A percentile compares a stretch with the other conserved stretches of the same genome.
Evolutionary conservation across 192 early-diverging fungal species (phyloP).

Genomic region (Coemansia sp.): DNA sequence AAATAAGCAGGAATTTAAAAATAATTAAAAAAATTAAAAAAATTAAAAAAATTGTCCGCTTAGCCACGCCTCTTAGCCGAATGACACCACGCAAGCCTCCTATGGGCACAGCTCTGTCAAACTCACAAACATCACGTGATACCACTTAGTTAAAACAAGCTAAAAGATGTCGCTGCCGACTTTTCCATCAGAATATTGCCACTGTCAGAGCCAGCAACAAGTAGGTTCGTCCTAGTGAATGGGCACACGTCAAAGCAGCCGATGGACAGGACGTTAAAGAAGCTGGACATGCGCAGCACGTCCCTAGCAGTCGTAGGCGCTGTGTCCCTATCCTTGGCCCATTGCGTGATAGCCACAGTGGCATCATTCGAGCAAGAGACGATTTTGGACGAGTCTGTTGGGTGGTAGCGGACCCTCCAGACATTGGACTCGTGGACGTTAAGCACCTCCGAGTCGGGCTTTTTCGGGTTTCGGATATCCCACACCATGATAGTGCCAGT

Average conservation of each 20-base stretch:
- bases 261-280: slow-evolving; percentile 50
- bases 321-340: slow-evolving; percentile 9
- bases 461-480: slow-evolving; percentile 47
- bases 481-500: slow-evolving; percentile 42
- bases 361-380: slow-evolving; percentile 58
- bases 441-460: slow-evolving; percentile 36
- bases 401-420: slow-evolving; percentile 48
- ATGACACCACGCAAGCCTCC: no score
- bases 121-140: background rate
- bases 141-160: slow-evolving; percentile 7
- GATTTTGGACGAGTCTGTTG: slow-evolving; percentile 26
- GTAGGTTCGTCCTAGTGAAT: slow-evolving; percentile 28
- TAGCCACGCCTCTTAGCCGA: background rate
- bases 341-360: slow-evolving; percentile 45
- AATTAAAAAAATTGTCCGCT: no score
- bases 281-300: slow-evolving; percentile 28
- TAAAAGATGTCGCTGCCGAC: slow-evolving; percentile 17
- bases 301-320: background rate
- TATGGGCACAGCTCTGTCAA: background rate
- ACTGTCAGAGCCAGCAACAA: slow-evolving; percentile 56
- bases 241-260: slow-evolving; percentile 54
- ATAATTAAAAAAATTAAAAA: no score
- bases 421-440: slow-evolving; percentile 44
- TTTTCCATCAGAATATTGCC: slow-evolving; percentile 52
- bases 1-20: no score